Conservation (phyloP, 148 eudicot genomes). For the Diospyros kaki region DNA sequence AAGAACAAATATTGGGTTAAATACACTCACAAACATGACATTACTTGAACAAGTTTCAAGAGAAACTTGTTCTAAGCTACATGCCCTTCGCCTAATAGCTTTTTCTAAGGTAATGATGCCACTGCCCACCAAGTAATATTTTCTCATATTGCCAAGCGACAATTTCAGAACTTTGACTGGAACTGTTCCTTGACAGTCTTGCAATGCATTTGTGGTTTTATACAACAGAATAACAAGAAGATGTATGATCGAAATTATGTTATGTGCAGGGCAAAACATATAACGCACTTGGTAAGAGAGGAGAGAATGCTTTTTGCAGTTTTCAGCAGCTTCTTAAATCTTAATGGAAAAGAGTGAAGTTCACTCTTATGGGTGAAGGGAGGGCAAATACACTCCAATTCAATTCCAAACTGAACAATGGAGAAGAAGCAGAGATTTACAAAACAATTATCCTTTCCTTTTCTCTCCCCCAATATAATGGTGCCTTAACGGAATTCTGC, state of each 20-base stretch:
- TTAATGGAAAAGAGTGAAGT: not conserved
- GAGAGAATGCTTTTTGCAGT: not conserved
- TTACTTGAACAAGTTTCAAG: not conserved
- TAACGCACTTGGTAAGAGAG: not conserved
- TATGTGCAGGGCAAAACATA: not conserved
- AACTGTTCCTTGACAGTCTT: not conserved
- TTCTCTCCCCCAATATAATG: too few species aligned
- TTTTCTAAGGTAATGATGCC: too few species aligned
- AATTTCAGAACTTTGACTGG: not conserved
- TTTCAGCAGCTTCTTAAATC: not conserved
- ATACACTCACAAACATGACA: not conserved
- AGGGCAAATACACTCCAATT: too few species aligned
- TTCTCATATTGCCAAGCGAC: not conserved
- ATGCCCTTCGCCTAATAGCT: too few species aligned
- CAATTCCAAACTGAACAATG: too few species aligned
- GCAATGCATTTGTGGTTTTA: not conserved
- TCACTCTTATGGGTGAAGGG: too few species aligned
- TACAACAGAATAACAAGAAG: not conserved
- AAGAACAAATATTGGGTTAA: constrained; percentile 8
- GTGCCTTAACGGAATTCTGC: too few species aligned
- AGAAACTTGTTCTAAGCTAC: too few species aligned
- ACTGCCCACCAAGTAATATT: too few species aligned
- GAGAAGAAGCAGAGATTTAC: too few species aligned
- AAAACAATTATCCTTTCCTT: too few species aligned
- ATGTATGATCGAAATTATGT: not conserved